These are phyloP conservation scores for Cytospora piceae DNA, from an alignment of 2,329 filamentous ascomycete species.

Conservation along the genomic window DNA sequence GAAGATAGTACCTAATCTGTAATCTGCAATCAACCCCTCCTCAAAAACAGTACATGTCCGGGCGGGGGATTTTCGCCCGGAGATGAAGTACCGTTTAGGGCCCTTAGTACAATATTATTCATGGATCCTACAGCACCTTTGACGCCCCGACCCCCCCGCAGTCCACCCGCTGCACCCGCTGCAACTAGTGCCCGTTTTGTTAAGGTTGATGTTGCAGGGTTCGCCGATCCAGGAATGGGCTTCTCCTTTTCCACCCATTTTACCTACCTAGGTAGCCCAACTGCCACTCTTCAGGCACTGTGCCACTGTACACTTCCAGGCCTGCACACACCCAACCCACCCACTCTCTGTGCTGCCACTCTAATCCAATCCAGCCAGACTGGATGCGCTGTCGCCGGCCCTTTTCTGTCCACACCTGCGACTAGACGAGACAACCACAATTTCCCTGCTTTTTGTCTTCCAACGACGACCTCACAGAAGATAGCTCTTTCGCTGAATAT, in stretches of 20 bases:
- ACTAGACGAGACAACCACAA: background rate
- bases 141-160: background rate
- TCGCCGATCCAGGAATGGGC: background rate
- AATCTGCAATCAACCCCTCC: conserved; percentile 2
- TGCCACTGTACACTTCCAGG: background rate
- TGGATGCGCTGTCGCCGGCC: conserved; percentile 5
- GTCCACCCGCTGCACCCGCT: background rate
- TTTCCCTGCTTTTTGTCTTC: background rate
- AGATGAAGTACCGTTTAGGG: conserved; percentile 1
- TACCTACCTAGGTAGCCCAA: background rate
- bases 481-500: background rate
- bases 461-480: background rate
- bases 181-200: conserved; percentile 3
- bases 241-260: background rate
- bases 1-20: background rate
- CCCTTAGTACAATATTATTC: background rate
- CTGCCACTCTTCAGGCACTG: background rate
- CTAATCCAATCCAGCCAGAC: background rate
- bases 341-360: background rate
- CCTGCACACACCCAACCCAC: background rate
- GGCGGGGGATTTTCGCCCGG: background rate
- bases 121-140: background rate
- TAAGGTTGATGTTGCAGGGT: background rate
- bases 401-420: conserved; percentile 5
- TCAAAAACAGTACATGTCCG: background rate